Percentiles rank a stretch among this genome's conserved stretches.
Evolutionary conservation across 768 basidiomycete species (phyloP).

Genomic region (Amanita inopinata): DNA sequence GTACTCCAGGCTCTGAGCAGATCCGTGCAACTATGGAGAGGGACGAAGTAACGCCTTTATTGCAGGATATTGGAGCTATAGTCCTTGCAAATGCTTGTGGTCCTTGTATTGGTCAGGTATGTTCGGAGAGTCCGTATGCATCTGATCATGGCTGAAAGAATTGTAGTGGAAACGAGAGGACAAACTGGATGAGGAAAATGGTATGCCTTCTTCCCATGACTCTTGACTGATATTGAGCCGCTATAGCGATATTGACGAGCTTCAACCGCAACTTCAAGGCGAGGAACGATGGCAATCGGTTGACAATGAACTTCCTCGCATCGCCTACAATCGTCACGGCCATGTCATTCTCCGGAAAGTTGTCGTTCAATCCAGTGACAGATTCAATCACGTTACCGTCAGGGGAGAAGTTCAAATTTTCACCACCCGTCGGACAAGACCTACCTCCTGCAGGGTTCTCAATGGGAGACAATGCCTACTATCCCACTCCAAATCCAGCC

Average conservation of each 20-base stretch:
- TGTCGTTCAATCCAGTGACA: conserved; percentile 88
- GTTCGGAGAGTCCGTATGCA: not conserved
- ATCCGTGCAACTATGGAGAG: conserved; percentile 97
- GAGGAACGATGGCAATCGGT: conserved; percentile 89
- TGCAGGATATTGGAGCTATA: conserved; percentile 86
- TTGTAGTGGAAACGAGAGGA: conserved; percentile 87
- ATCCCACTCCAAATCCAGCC: conserved; percentile 63
- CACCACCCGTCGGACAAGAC: conserved; percentile 74
- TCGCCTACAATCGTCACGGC: conserved; percentile 97
- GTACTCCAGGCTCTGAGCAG: conserved; percentile 89
- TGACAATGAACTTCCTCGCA: conserved; percentile 97
- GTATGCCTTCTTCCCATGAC: conserved; percentile 25
- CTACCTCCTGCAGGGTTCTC: conserved; percentile 81
- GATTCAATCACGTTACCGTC: conserved; percentile 60
- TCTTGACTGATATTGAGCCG: conserved; percentile 8
- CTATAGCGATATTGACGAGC: conserved; percentile 83
- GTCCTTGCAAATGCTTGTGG: conserved; percentile 98
- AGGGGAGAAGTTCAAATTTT: conserved; percentile 77
- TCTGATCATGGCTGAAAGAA: conserved; percentile 7
- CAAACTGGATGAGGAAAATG: conserved; percentile 83
- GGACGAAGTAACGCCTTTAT: conserved; percentile 71
- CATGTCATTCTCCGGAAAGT: conserved; percentile 89
- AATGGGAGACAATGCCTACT: conserved; percentile 60
- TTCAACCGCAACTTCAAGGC: conserved; percentile 92
- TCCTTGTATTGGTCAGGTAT: conserved; percentile 92